These are phyloP conservation scores for Saccharomyces kudriavzevii DNA, from an alignment of 805 yeast genomes.

Conservation along the genomic window DNA sequence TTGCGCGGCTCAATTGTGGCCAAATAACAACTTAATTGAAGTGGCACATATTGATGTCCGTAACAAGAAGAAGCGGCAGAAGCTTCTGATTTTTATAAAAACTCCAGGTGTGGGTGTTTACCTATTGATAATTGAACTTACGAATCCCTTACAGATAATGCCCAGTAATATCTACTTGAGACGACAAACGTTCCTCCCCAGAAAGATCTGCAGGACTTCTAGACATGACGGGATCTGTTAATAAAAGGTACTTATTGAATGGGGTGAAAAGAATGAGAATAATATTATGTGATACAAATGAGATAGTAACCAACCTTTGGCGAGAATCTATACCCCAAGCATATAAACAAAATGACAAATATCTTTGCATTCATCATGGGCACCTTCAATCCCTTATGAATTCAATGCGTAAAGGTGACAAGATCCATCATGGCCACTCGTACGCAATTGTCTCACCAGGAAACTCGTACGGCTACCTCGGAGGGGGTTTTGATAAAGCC, in stretches of 20 bases:
- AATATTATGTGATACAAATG: slow-evolving; percentile 19
- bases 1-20: not conserved
- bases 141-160: not conserved
- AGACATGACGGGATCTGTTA: not conserved
- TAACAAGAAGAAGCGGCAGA: not conserved
- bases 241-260: not conserved
- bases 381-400: slow-evolving; percentile 8
- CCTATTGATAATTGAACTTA: not conserved
- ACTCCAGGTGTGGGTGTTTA: not conserved
- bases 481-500: slow-evolving; percentile 44
- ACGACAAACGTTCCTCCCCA: not conserved
- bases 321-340: slow-evolving; percentile 6
- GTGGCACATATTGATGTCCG: not conserved
- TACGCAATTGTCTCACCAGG: slow-evolving; percentile 43
- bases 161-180: not conserved
- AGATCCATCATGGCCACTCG: not conserved
- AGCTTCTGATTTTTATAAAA: not conserved
- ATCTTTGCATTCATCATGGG: slow-evolving; percentile 11
- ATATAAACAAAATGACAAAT: slow-evolving; percentile 3
- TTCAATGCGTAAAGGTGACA: not conserved
- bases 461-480: slow-evolving; percentile 41
- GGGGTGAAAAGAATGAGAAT: slow-evolving; percentile 5
- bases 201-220: not conserved
- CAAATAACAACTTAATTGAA: not conserved
- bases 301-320: slow-evolving; percentile 13